Evolutionary conservation across 495 filamentous ascomycete species (phyloP).

Genomic region (Extremus antarcticus): DNA sequence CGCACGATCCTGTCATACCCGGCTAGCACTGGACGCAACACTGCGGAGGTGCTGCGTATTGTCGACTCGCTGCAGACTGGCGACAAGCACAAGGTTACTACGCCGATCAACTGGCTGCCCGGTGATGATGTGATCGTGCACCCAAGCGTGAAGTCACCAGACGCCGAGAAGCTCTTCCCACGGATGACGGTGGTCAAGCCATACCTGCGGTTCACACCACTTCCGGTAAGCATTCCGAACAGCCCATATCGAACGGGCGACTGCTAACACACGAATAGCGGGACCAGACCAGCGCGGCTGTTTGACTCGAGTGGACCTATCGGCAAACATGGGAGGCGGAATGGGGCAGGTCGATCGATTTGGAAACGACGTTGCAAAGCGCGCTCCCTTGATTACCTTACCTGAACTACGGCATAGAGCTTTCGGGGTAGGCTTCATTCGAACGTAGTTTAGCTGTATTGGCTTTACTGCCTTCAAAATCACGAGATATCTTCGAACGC

Average conservation of each 20-base stretch:
- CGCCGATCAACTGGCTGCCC: slow-evolving; percentile 40
- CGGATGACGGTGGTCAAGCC: slow-evolving; percentile 90
- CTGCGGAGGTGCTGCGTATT: slow-evolving; percentile 88
- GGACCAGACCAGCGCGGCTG: slow-evolving; percentile 30
- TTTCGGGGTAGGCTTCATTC: no score
- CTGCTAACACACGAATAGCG: slow-evolving; percentile 6
- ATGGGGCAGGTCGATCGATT: slow-evolving; percentile 11
- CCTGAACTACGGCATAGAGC: no score
- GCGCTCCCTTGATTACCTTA: no score
- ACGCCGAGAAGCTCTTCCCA: slow-evolving; percentile 81
- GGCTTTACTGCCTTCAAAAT: no score
- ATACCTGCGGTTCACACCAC: slow-evolving; percentile 45
- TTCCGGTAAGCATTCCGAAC: slow-evolving; percentile 14
- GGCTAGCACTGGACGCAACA: slow-evolving; percentile 93
- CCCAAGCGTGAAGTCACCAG: slow-evolving; percentile 72
- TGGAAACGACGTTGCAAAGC: no score
- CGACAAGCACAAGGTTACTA: slow-evolving; percentile 91
- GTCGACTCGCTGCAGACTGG: slow-evolving; percentile 95
- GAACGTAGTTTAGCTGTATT: no score
- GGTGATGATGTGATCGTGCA: slow-evolving; percentile 82
- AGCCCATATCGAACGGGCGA: neutral
- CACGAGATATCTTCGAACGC: slow-evolving; percentile 45
- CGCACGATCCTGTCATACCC: slow-evolving; percentile 94
- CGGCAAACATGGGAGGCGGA: slow-evolving; percentile 13
- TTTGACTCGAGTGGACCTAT: slow-evolving; percentile 16